phyloP scores from a whole-genome alignment of 768 basidiomycete genomes.

The Crassisporium funariophilum region DNA sequence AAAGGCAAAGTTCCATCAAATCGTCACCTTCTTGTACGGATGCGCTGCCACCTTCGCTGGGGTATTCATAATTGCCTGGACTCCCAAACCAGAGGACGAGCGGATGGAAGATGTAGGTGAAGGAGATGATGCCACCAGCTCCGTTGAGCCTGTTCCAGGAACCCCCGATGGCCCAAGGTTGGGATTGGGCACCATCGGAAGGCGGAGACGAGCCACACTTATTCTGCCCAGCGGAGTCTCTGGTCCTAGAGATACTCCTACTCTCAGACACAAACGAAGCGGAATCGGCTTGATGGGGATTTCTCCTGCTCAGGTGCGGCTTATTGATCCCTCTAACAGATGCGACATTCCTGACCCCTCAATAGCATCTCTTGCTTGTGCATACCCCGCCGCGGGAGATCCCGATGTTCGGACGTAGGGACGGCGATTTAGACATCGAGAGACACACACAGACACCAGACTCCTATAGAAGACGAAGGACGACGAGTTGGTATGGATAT shows the following conservation, averaged over 20 bases:
- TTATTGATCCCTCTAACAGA: not conserved
- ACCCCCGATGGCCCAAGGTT: slow-evolving; percentile 27
- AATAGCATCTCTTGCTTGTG: slow-evolving; percentile 64
- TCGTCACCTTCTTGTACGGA: slow-evolving; percentile 84
- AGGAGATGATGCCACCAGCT: slow-evolving; percentile 10
- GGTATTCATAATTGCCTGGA: slow-evolving; percentile 85
- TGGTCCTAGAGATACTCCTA: slow-evolving; percentile 38
- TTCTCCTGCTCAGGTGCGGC: slow-evolving; percentile 70
- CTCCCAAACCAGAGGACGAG: slow-evolving; percentile 34
- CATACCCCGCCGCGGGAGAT: slow-evolving; percentile 64
- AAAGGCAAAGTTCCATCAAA: slow-evolving; percentile 76
- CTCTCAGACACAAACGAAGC: slow-evolving; percentile 55
- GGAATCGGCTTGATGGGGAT: slow-evolving; percentile 65
- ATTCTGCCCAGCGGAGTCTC: slow-evolving; percentile 48
- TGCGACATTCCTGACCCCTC: slow-evolving; percentile 5
- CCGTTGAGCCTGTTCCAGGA: slow-evolving; percentile 8
- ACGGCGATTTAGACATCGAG: slow-evolving; percentile 35
- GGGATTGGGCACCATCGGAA: slow-evolving; percentile 37
- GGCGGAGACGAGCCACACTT: slow-evolving; percentile 46
- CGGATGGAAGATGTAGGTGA: slow-evolving; percentile 28
- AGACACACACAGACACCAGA: slow-evolving; percentile 31
- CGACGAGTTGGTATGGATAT: slow-evolving; percentile 45
- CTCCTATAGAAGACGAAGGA: slow-evolving; percentile 37
- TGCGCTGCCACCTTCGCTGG: slow-evolving; percentile 89
- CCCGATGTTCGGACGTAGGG: slow-evolving; percentile 23